These are phyloP conservation scores for Taxawa tesnikishii DNA, from an alignment of 2,329 filamentous ascomycete species.

Conservation along the genomic window DNA sequence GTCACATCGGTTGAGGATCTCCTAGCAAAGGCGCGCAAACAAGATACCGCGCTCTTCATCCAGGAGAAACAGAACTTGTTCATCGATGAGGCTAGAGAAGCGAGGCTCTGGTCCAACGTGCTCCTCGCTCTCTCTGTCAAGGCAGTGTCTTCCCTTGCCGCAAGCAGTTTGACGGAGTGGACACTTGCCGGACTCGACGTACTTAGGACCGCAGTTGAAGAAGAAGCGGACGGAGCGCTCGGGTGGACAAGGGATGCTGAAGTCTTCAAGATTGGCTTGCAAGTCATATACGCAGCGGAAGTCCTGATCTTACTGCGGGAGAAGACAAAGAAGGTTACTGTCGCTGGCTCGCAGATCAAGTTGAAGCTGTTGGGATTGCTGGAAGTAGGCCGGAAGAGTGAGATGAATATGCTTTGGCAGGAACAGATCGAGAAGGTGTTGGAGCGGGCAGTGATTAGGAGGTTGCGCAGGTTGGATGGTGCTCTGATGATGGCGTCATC, in stretches of 20 bases:
- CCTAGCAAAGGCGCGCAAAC: slow-evolving; percentile 22
- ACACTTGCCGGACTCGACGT: slow-evolving; percentile 34
- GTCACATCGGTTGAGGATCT: slow-evolving; percentile 14
- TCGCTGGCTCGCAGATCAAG: slow-evolving; percentile 14
- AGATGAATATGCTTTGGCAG: slow-evolving; percentile 24
- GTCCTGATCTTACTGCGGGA: slow-evolving; percentile 20
- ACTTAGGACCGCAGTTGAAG: slow-evolving; percentile 23
- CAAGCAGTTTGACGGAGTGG: slow-evolving; percentile 30
- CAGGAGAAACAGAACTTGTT: slow-evolving; percentile 94
- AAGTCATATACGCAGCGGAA: slow-evolving; percentile 29
- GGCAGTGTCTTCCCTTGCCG: slow-evolving; percentile 14
- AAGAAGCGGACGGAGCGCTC: slow-evolving; percentile 49
- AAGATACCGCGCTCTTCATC: slow-evolving; percentile 63
- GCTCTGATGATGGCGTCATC: not conserved
- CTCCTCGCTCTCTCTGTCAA: slow-evolving; percentile 24
- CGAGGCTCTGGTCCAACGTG: slow-evolving; percentile 51
- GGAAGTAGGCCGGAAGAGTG: slow-evolving; percentile 11
- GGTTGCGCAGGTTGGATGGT: not conserved
- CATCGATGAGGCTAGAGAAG: slow-evolving; percentile 67
- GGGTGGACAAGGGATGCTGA: slow-evolving; percentile 61
- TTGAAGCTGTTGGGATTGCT: slow-evolving; percentile 16
- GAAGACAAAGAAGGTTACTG: slow-evolving; percentile 9
- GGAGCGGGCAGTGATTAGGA: not conserved
- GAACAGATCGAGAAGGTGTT: slow-evolving; percentile 22
- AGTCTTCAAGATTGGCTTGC: slow-evolving; percentile 49